phyloP scores from a whole-genome alignment of 805 yeast species.

The Millerozyma acaciae region DNA sequence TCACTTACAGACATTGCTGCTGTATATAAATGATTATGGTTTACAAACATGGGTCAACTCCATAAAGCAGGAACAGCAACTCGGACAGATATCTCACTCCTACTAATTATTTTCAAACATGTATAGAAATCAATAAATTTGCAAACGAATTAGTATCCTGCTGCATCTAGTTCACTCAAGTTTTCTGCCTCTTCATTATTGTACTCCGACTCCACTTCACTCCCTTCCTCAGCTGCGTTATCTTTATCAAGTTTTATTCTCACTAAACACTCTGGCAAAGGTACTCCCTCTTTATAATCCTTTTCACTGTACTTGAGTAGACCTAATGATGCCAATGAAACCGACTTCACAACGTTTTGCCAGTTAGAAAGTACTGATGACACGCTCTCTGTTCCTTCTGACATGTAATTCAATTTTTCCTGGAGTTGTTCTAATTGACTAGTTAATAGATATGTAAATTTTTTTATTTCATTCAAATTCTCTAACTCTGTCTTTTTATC shows the following conservation, averaged over 20 bases:
- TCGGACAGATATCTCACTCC: too few species aligned
- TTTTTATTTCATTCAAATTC: constrained; percentile 44
- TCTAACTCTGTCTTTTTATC: constrained; percentile 52
- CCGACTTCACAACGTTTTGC: constrained; percentile 58
- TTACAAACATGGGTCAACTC: constrained; percentile 16
- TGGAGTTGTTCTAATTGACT: constrained; percentile 46
- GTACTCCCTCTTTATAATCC: constrained; percentile 41
- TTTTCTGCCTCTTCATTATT: constrained; percentile 8
- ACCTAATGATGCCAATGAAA: constrained; percentile 58
- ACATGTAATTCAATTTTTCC: constrained; percentile 44
- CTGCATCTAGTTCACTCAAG: too few species aligned
- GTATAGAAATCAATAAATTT: too few species aligned
- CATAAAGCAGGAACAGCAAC: constrained; percentile 15
- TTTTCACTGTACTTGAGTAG: constrained; percentile 39
- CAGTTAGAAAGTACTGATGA: constrained; percentile 59
- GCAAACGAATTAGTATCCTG: too few species aligned
- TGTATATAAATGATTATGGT: constrained; percentile 3
- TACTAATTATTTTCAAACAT: too few species aligned
- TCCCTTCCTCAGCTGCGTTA: constrained; percentile 13
- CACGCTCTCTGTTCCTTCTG: constrained; percentile 59
- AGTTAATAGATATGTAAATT: constrained; percentile 43
- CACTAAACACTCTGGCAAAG: constrained; percentile 65
- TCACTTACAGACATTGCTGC: constrained; percentile 4
- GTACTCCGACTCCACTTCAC: background rate
- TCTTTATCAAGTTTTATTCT: constrained; percentile 52